Percentiles rank a stretch among this genome's conserved stretches.
phyloP scores from a whole-genome alignment of 352 stramenopile genomes.

The Pythium rishiriense region DNA sequence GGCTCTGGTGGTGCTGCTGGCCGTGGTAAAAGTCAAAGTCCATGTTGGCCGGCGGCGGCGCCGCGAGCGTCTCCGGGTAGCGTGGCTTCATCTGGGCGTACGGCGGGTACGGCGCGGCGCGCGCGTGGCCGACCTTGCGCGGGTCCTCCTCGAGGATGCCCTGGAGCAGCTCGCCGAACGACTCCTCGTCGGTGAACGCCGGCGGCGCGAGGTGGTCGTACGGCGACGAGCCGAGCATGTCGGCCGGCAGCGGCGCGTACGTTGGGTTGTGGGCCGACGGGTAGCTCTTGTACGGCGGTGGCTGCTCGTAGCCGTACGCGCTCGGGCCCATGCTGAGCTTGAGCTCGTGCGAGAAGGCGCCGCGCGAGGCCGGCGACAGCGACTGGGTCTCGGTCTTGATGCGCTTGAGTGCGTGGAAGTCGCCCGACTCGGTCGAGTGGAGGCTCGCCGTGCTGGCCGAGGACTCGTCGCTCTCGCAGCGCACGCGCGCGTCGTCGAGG shows the following conservation, averaged over 20 bases:
- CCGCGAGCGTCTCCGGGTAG: constrained; percentile 3
- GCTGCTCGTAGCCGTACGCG: constrained; percentile 23
- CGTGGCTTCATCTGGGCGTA: constrained; percentile 22
- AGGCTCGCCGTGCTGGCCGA: constrained; percentile 23
- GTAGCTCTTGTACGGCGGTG: constrained; percentile 4
- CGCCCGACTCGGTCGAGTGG: constrained; percentile 22
- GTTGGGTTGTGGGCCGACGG: not conserved
- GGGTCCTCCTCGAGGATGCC: constrained; percentile 73
- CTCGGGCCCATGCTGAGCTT: constrained; percentile 28
- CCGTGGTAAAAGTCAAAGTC: constrained; percentile 22
- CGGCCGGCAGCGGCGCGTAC: constrained; percentile 24
- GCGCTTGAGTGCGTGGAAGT: constrained; percentile 20
- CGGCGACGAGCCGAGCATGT: constrained; percentile 19
- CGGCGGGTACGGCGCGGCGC: constrained; percentile 14
- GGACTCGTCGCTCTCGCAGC: constrained; percentile 40
- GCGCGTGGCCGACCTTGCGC: constrained; percentile 25
- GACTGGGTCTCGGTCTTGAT: constrained; percentile 24
- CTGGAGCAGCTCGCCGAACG: constrained; percentile 68
- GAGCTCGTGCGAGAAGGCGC: constrained; percentile 23
- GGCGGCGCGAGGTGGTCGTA: constrained; percentile 64
- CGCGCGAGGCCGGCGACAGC: constrained; percentile 8
- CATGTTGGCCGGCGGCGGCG: constrained; percentile 6
- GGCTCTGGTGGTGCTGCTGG: constrained; percentile 12
- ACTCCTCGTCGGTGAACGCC: constrained; percentile 63
- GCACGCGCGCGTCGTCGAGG: constrained; percentile 50